Percentiles rank a stretch among this genome's conserved stretches.
These are phyloP conservation scores for Antitrichia curtipendula DNA, from an alignment of 225 moss, liverwort and hornwort species.

Conservation along the genomic window DNA sequence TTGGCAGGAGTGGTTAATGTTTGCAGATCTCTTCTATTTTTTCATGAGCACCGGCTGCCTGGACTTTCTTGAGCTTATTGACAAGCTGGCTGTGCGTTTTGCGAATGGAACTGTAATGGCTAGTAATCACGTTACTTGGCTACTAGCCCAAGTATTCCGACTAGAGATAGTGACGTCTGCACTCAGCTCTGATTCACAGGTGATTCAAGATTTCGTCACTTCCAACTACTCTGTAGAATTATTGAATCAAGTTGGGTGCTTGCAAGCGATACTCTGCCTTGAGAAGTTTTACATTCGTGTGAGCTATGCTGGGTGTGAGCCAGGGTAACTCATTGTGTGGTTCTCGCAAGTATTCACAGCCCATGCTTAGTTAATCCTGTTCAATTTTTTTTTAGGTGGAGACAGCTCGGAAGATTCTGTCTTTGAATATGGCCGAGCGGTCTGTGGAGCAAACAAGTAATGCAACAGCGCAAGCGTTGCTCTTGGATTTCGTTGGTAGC, in stretches of 20 bases:
- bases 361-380: background rate
- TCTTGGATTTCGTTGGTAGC: conserved; percentile 90
- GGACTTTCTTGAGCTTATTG: conserved; percentile 86
- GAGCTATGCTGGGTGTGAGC: background rate
- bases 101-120: conserved; percentile 79
- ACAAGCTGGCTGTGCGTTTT: conserved; percentile 76
- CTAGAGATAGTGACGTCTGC: conserved; percentile 78
- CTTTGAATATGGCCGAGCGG: conserved; percentile 92
- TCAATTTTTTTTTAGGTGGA: conserved; percentile 44
- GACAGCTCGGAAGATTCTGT: conserved; percentile 88
- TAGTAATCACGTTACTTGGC: conserved; percentile 97
- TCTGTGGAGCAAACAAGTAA: conserved; percentile 75
- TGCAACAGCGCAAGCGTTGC: conserved; percentile 72
- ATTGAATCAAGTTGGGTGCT: background rate
- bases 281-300: background rate
- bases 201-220: conserved; percentile 11
- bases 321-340: background rate
- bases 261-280: background rate
- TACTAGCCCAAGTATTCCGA: conserved; percentile 86
- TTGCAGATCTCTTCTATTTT: conserved; percentile 91
- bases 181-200: conserved; percentile 74
- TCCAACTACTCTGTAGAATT: background rate
- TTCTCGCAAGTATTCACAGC: background rate
- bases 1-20: conserved; percentile 98
- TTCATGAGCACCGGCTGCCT: conserved; percentile 89